phyloP scores from a whole-genome alignment of 148 eudicot species.

The Vaccinium myrtillus region DNA sequence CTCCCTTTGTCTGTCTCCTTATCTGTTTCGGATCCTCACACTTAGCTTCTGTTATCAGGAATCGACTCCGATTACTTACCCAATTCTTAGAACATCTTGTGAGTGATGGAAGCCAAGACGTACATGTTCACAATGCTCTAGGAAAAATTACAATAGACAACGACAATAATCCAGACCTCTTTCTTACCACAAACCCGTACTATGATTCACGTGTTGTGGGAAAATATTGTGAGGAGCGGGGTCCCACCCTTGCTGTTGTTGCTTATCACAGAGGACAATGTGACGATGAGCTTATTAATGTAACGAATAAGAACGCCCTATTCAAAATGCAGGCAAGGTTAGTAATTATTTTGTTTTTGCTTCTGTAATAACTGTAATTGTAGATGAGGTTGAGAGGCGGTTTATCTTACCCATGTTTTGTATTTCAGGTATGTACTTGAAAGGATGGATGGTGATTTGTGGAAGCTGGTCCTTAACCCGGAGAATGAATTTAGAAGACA shows the following conservation, averaged over 20 bases:
- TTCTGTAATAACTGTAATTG: neutral
- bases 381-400: neutral
- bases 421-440: neutral
- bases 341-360: constrained; percentile 12
- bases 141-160: constrained; percentile 92
- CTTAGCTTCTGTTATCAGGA: constrained; percentile 43
- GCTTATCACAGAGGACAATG: constrained; percentile 96
- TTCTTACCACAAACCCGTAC: constrained; percentile 88
- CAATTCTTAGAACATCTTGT: constrained; percentile 95
- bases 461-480: neutral
- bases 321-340: constrained; percentile 85
- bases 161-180: constrained; percentile 92
- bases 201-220: constrained; percentile 99
- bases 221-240: constrained; percentile 95
- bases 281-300: constrained; percentile 89
- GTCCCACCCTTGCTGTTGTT: constrained; percentile 96
- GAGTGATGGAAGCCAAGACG: constrained; percentile 95
- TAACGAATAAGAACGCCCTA: constrained; percentile 84
- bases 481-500: neutral
- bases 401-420: neutral
- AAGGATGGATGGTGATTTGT: neutral
- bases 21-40: constrained; percentile 11
- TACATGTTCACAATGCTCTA: constrained; percentile 92
- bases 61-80: constrained; percentile 82
- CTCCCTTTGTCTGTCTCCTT: neutral